Evolutionary conservation across 164 flowering plant genomes (phyloP), one percentile per base, ranked within the genome.

Genomic region (Saururus chinensis): DNA sequence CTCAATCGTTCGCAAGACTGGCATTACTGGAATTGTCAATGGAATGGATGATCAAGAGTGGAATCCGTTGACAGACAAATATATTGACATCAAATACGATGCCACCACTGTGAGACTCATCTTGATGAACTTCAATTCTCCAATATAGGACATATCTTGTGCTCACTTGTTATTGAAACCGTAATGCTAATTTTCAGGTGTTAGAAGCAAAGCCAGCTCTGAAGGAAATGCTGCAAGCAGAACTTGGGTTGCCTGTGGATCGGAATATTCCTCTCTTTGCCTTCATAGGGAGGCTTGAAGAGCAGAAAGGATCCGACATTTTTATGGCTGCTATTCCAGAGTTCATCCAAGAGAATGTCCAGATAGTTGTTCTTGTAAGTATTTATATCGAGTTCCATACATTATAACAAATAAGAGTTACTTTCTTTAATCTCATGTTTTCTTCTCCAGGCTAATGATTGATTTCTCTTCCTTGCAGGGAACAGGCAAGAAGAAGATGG

Each of bases 1-100:
- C 66, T 67, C 57, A 64, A 67, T 70, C 66, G 56, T 82, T 51
- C 86, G 89, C 9, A 73, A 62, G 61, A 61, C 72, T n/a, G 71
- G 74, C 49, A 74, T 85, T 56, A 64, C 56, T 14, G 97, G 99
- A 30, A 93, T 90, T 24, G 75, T 79, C 9, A 93, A 93, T 73
- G 99, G 99, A 25, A 90, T 90, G 95, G 99, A 93, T 76, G 88
- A 78, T 55, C 95, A 90, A 64, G 97, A 90, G 61, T 93, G 99
- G 99, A 82, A 93, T 57, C 92, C 97, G 56, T 41, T 74, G 5
- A 73, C 84, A 0, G 99, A 90, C 72, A 86, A 88, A 66, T 80
- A 82, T 67, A 74, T 82, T 13, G 60, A 57, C 66, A 66, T 80
- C 71, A 76, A 85, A 60, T 93, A 79, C 45, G 83, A 86, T 73